Evolutionary conservation across 2,329 filamentous ascomycete genomes (phyloP), one percentile per base, ranked within the genome.

Genomic region (Colletotrichum simmondsii): DNA sequence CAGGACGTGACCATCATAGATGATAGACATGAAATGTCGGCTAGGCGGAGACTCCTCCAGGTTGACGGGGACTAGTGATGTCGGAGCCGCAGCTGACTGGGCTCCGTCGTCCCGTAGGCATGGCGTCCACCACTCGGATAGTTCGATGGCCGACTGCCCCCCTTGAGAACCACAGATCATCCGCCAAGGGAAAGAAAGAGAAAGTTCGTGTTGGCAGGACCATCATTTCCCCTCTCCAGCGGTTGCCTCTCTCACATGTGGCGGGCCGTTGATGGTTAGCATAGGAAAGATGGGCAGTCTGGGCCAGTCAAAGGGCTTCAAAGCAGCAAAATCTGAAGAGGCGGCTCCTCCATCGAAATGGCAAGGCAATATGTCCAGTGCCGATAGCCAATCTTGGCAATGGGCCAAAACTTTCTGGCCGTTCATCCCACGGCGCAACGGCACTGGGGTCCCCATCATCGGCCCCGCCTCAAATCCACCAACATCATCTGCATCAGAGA

Each of bases 341-440:
- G 46, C 65, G 32, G 54, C 70, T 32, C 66, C 49, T 16, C 52
- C 30, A 59, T 60, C 52, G 59, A 60, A 65, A 70, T 65, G 54
- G 60, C 60, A 72, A 61, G 61, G 49, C 66, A 65, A 65, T 72
- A 70, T 72, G 66, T 52, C 46, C 66, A 72, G 70, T 72, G 66
- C 70, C 70, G 66, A 72, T 60, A 54, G 54, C 66, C 56, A 72
- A 70, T 68, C 66, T 70, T 72, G 70, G 66, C 66, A 49, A 65
- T 56, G 60, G 61, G 64, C 57, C 70, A 65, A 37, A 70, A 61
- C 66, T 70, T 30, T 72, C 60, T 65, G 60, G 66, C 60, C 46
- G 60, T 65, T 57, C 66, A 61, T 65, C 60, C 60, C 66, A 54
- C 46, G 56, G 60, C 24, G 46, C 60, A 61, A 61, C 54, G 49